A percentile compares a stretch with the other conserved stretches of the same genome.
phyloP scores from a whole-genome alignment of 495 filamentous ascomycete species.

The Podospora australis region DNA sequence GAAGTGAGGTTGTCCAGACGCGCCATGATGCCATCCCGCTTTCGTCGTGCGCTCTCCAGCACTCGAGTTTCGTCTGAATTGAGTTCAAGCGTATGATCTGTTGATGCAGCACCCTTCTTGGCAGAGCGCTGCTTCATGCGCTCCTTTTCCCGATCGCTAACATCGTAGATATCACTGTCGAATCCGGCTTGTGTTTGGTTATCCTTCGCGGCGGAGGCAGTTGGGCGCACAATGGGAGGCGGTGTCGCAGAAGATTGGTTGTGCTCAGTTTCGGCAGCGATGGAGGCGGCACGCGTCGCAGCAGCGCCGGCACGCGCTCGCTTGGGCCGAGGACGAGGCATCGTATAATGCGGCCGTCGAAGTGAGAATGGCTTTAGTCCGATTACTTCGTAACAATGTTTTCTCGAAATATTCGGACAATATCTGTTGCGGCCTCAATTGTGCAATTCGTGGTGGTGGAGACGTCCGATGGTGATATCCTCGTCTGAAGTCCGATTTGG shows the following conservation, averaged over 20 bases:
- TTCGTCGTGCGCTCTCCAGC: conserved; percentile 25
- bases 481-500: no score
- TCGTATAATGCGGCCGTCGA: no score
- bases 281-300: conserved; percentile 11
- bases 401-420: no score
- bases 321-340: conserved; percentile 42
- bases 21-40: conserved; percentile 35
- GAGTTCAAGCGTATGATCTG: conserved; percentile 1
- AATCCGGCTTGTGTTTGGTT: conserved; percentile 3
- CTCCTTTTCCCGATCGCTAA: conserved; percentile 41
- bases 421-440: no score
- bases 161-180: conserved; percentile 35
- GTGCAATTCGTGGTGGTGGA: no score
- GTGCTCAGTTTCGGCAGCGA: background rate
- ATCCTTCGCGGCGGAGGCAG: background rate
- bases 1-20: conserved; percentile 35
- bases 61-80: conserved; percentile 25
- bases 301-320: conserved; percentile 33
- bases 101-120: background rate
- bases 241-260: conserved; percentile 10
- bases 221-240: background rate
- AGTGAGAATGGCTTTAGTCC: no score
- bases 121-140: conserved; percentile 15
- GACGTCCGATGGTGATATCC: no score
- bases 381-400: no score